A percentile compares a stretch with the other conserved stretches of the same genome.
Conservation (phyloP, 2,329 filamentous ascomycete genomes). For the Talaromyces sp. region DNA sequence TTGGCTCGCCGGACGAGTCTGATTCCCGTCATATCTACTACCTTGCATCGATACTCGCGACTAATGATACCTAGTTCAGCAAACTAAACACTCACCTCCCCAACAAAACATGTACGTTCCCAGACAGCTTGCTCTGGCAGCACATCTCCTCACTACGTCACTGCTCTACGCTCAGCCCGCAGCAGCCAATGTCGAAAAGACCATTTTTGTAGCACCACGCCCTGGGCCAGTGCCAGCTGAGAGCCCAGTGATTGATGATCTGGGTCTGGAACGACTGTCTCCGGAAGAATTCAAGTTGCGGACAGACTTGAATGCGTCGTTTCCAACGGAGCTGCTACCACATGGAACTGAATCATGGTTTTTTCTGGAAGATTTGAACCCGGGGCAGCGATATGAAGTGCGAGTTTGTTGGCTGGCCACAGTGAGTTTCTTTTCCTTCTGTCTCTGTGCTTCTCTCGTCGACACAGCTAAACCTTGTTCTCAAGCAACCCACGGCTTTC, state of each 20-base stretch:
- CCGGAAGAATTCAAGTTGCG: conserved; percentile 54
- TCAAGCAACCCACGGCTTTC: conserved; percentile 81
- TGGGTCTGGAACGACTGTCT: conserved; percentile 62
- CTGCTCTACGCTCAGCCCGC: conserved; percentile 11
- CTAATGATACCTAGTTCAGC: not conserved
- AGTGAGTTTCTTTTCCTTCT: conserved; percentile 52
- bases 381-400: conserved; percentile 78
- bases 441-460: not conserved
- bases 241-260: conserved; percentile 53
- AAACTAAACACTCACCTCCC: not conserved
- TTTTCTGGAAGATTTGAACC: conserved; percentile 64
- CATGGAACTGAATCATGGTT: conserved; percentile 70
- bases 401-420: conserved; percentile 91
- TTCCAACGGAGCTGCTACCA: conserved; percentile 53
- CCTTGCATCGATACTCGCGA: not conserved
- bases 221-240: conserved; percentile 51
- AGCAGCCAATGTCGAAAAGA: conserved; percentile 80
- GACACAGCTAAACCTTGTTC: not conserved
- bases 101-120: not conserved
- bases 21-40: not conserved
- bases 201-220: conserved; percentile 73
- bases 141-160: not conserved
- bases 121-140: not conserved
- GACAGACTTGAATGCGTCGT: conserved; percentile 61
- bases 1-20: not conserved